Base-by-base conservation (phyloP, 495 filamentous ascomycete species). In the Friedmanniomyces simplex region DNA sequence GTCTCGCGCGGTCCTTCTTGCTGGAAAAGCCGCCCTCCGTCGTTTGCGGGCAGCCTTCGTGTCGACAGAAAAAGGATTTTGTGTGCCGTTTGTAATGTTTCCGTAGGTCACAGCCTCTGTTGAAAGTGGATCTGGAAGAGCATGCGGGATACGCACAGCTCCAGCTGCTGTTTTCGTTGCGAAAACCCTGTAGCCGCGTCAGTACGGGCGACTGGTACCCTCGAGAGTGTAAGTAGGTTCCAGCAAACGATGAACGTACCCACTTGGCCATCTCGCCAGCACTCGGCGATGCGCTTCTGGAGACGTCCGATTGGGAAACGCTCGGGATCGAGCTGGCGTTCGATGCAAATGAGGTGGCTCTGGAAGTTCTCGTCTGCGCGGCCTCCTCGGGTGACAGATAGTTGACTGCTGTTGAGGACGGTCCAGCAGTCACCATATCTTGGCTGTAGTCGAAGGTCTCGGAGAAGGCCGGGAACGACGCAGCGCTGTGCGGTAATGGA, bases 21-120 rank as follows among this genome's bases (percentile, higher is more conserved):
- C 77, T 81, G 1, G 78, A 82, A 63, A 85, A 85, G 7, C 81
- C 81, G 11, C 77, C 80, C 18, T 74, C 73, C 7, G 63, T 69
- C 5, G 76, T 69, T 61, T 82, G 79, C 12, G 80, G 76, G 61
- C 82, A 85, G n/a, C 75, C 76, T 57, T 78, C 73, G 55, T 80
- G 72, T 1, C 79, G 80, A 66, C 82, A 85, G 67, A 83, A 83
- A 25, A 83, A 74, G 21, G 78, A 72, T 57, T 84, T 84, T 10
- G 73, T 77, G 65, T 85, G 82, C 0, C 81, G 71, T 63, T 81
- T 81, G 68, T 74, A 82, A 62, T 85, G 82, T 62, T 85, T 85
- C 25, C 82, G 75, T 36, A 85, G 72, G 62, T 85, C 82, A 64
- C 82, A 85, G 54, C 78, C 79, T 25, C 82, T 73, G 7, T 75